These are phyloP conservation scores for Mariannaea sp. DNA, from an alignment of 2,329 filamentous ascomycete genomes.

Conservation along the genomic window DNA sequence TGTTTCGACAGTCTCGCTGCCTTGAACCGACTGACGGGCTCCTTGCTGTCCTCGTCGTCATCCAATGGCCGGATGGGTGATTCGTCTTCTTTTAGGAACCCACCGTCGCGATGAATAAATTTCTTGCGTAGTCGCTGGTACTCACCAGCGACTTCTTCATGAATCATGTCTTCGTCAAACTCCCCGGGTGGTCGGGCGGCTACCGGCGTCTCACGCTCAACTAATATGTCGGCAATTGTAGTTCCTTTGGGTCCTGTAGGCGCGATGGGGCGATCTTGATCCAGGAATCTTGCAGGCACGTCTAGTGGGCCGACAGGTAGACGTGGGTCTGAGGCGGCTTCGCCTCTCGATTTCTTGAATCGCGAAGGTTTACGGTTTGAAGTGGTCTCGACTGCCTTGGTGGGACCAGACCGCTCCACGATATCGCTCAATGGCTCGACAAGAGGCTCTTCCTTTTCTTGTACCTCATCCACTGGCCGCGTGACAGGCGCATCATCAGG, in stretches of 20 bases:
- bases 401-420: slow-evolving; percentile 50
- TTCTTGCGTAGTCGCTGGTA: slow-evolving; percentile 83
- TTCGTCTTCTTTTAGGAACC: slow-evolving; percentile 76
- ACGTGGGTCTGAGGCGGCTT: slow-evolving; percentile 16
- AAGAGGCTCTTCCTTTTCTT: slow-evolving; percentile 36
- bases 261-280: slow-evolving; percentile 44
- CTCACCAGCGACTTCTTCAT: slow-evolving; percentile 78
- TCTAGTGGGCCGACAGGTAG: slow-evolving; percentile 51
- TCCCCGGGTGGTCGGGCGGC: slow-evolving; percentile 58
- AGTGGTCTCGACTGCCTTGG: slow-evolving; percentile 40
- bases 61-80: slow-evolving; percentile 69
- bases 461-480: slow-evolving; percentile 20
- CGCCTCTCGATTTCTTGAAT: slow-evolving; percentile 53
- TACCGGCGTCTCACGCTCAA: slow-evolving; percentile 55
- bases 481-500: slow-evolving; percentile 38
- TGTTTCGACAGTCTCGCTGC: slow-evolving; percentile 66
- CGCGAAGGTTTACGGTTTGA: slow-evolving; percentile 51
- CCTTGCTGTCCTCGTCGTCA: slow-evolving; percentile 66
- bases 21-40: slow-evolving; percentile 74
- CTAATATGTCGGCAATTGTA: slow-evolving; percentile 63
- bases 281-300: slow-evolving; percentile 47
- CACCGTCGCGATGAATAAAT: slow-evolving; percentile 82
- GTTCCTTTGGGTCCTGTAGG: slow-evolving; percentile 56
- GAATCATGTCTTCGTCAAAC: slow-evolving; percentile 70
- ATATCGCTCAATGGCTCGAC: slow-evolving; percentile 59